A percentile compares a stretch with the other conserved stretches of the same genome.
Conservation (phyloP, 208 protist species). For the Acanthamoeba sp. region DNA sequence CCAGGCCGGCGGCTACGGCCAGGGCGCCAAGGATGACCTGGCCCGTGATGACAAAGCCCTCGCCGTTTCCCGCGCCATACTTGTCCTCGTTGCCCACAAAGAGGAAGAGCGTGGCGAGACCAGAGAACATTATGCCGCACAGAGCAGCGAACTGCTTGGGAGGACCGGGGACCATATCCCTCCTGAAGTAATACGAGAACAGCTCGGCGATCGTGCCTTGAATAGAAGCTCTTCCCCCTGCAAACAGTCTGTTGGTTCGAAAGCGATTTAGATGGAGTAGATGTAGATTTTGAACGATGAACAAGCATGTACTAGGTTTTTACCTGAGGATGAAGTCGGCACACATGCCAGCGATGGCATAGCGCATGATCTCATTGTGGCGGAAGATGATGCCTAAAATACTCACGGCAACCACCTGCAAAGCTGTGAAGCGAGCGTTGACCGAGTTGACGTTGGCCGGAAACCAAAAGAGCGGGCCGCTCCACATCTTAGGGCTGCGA, state of each 20-base stretch:
- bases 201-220: conserved; percentile 62
- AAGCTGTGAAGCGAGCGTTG: conserved; percentile 25
- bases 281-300: too few species aligned
- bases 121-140: conserved; percentile 78
- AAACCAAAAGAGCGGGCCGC: conserved; percentile 65
- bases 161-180: conserved; percentile 59
- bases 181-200: conserved; percentile 8
- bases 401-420: neutral
- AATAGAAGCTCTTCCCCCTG: conserved; percentile 63
- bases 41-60: conserved; percentile 65
- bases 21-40: conserved; percentile 56
- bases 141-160: conserved; percentile 78
- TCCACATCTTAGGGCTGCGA: conserved; percentile 6
- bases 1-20: conserved; percentile 67
- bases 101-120: conserved; percentile 58
- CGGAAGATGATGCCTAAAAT: conserved; percentile 69
- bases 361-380: conserved; percentile 44
- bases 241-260: conserved; percentile 19
- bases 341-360: conserved; percentile 20
- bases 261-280: neutral
- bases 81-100: conserved; percentile 32
- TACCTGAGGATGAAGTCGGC: conserved; percentile 59
- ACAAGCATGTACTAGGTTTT: too few species aligned
- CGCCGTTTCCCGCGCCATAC: neutral
- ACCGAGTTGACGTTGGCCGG: conserved; percentile 48